Conservation (phyloP, 1,284 basidiomycete species). For the Fereydounia khargensis region DNA sequence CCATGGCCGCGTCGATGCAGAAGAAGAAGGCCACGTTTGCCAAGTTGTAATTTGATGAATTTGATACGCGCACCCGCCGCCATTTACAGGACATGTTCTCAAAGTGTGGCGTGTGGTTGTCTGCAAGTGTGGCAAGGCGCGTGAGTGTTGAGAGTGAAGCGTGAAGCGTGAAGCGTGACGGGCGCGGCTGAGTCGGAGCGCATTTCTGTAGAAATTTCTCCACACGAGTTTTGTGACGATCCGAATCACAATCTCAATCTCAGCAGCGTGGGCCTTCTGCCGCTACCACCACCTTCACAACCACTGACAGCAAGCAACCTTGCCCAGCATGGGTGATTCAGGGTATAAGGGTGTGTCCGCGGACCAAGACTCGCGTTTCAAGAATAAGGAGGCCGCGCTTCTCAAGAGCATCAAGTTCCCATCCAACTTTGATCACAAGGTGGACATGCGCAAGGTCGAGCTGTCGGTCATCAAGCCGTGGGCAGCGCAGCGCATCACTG, state of each 20-base stretch:
- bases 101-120: no score
- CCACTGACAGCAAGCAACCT: not conserved
- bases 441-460: conserved; percentile 94
- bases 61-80: not conserved
- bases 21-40: conserved; percentile 57
- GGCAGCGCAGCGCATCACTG: conserved; percentile 85
- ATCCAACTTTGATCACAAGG: conserved; percentile 68
- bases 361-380: conserved; percentile 67
- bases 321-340: conserved; percentile 35
- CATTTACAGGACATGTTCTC: no score
- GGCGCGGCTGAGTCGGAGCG: no score
- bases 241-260: no score
- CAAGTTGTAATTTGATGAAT: conserved; percentile 38
- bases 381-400: conserved; percentile 87
- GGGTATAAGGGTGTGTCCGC: conserved; percentile 37
- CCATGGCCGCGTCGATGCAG: conserved; percentile 59
- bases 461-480: conserved; percentile 73
- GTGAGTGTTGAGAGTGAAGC: no score
- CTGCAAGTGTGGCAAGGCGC: no score
- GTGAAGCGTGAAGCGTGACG: no score
- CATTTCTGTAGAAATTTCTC: no score
- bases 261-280: not conserved
- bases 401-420: conserved; percentile 84
- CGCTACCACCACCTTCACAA: not conserved
- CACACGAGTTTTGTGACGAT: no score